Conservation (phyloP, 2,329 filamentous ascomycete species). For the Sporothrix pseudoabietina region DNA sequence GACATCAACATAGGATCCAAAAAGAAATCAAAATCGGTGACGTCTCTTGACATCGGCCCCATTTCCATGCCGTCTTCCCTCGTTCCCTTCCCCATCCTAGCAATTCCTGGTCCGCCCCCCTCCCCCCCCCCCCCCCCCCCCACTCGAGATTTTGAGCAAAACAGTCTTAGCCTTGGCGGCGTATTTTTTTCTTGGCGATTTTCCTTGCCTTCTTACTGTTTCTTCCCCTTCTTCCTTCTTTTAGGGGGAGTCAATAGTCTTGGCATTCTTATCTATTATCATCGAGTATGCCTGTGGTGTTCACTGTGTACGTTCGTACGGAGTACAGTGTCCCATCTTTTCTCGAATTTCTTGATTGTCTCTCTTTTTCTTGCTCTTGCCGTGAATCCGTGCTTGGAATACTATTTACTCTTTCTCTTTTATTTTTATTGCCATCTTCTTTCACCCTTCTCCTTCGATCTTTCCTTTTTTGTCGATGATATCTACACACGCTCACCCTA, state of each 20-base stretch:
- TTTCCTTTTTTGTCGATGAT: background rate
- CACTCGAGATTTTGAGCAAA: background rate
- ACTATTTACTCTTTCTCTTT: background rate
- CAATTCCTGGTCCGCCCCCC: background rate
- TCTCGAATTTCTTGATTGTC: background rate
- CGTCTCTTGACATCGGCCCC: background rate
- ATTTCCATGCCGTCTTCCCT: constrained; percentile 5
- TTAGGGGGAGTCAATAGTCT: background rate
- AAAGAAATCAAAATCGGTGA: constrained; percentile 1
- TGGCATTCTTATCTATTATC: background rate
- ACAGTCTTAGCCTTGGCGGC: constrained; percentile 15
- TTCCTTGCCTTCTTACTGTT: background rate
- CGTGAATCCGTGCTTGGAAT: background rate
- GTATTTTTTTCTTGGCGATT: constrained; percentile 20
- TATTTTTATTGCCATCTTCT: background rate
- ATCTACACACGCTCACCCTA: background rate
- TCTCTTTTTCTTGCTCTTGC: background rate
- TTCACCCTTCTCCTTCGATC: background rate
- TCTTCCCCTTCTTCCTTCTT: background rate
- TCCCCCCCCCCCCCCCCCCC: background rate
- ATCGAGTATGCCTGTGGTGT: background rate
- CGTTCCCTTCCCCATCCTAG: background rate
- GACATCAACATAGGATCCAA: too few species aligned
- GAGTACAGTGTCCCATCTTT: background rate
- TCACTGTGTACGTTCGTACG: background rate